Conservation (phyloP, 2,329 filamentous ascomycete species). For the Xylaria arbuscula region DNA sequence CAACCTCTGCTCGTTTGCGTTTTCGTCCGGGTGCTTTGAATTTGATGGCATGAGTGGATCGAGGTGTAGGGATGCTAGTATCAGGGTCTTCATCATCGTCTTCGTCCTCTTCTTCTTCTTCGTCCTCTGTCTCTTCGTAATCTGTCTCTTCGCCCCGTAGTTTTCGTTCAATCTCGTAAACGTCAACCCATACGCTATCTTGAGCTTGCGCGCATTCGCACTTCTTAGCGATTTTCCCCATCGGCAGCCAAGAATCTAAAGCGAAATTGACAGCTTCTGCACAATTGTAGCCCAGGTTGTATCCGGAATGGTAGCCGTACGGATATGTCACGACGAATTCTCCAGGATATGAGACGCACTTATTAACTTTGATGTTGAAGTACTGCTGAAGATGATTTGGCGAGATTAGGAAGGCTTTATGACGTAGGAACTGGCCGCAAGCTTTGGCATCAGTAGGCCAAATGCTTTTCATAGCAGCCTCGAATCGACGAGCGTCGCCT, state of each 20-base stretch:
- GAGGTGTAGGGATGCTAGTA: constrained; percentile 78
- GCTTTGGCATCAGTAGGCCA: constrained; percentile 96
- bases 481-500: constrained; percentile 90
- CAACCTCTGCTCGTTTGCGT: constrained; percentile 68
- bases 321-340: constrained; percentile 99
- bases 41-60: constrained; percentile 77
- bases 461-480: constrained; percentile 92
- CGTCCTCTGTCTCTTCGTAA: constrained; percentile 80
- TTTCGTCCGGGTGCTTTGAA: constrained; percentile 71
- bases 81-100: constrained; percentile 67
- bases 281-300: constrained; percentile 98
- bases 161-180: constrained; percentile 94
- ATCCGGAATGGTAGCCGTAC: constrained; percentile 98
- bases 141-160: constrained; percentile 89
- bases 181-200: constrained; percentile 98
- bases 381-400: constrained; percentile 86
- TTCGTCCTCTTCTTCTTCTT: constrained; percentile 74
- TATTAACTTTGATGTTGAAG: constrained; percentile 96
- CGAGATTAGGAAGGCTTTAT: constrained; percentile 97
- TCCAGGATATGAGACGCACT: constrained; percentile 92
- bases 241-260: constrained; percentile 92
- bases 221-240: constrained; percentile 94
- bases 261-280: constrained; percentile 99
- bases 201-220: constrained; percentile 95
- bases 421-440: constrained; percentile 93